Base-by-base conservation (phyloP, 805 yeast genomes). In the Ogataea wickerhamii region DNA sequence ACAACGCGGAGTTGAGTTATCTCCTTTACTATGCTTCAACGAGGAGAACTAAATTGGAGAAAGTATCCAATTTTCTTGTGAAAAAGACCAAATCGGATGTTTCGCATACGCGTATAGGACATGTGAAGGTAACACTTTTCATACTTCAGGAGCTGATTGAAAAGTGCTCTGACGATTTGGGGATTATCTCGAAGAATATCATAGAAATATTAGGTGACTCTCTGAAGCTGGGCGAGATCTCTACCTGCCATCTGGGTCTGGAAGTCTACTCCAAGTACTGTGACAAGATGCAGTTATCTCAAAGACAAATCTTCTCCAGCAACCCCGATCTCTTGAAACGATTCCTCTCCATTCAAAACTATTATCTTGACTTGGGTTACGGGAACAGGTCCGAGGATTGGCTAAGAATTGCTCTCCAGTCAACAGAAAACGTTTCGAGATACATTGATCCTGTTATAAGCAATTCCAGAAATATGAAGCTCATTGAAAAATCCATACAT, bases 1-100 rank as follows among this genome's bases (percentile, higher is more conserved):
- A 91, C 59, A 79, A 95, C 2, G 87, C 95, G 16, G 98, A 93
- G 59, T 71, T 94, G 32, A 82, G 94, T 42, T 87, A 88, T 56
- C 70, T 91, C 49, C 65, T 91, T 22, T 91, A 84, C 67, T 91
- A 91, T 60, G 96, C 95, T 16, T 80, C 94, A 28, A 82, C 96
- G 4, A 71, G 97, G 51, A 71, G 96, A 38, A 82, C 87, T 22
- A 91, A 93, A 59, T 69, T 93, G 45, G 93, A 86, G 50, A 91
- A 91, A 54, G 96, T 91, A 16, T 83, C 87, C 18, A 65, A 67
- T 4, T 86, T 80, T 56, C 60, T 91, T 36, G 72, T 73, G 36
- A 75, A 71, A 49, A 81, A 78, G 57, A 77, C 91, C 20, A 53
- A 55, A 11, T 49, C 69, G 4, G 96, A 88, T 58, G 68, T 77